Base-by-base conservation (phyloP, 306 rosid species). In the Castanospermum australe region DNA sequence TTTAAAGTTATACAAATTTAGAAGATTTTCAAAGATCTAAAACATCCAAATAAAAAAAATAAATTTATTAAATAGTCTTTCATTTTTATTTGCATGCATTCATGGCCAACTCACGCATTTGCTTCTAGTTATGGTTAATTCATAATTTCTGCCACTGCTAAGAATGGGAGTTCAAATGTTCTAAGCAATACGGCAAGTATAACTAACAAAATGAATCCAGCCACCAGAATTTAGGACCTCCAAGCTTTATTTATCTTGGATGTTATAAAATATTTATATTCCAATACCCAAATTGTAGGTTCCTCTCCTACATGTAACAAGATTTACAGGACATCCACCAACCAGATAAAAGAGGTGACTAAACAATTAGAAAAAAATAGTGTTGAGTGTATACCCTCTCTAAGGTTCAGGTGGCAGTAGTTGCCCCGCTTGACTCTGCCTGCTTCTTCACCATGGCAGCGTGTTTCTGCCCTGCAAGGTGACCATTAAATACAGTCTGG, bases 381-480 rank as follows among this genome's bases (percentile, higher is more conserved):
- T 38, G 67, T 41, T 42, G 71, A 60, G 4, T n/a, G 14, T 42
- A 33, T 76, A 35, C 5, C 52, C 39, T 63, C 14, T 36, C 33
- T 48, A 36, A 21, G 22, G 22, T 42, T 77, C 7, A 64, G 18
- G 59, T 17, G 22, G 54, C 73, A 32, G 59, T 36, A 3, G n/a
- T 55, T 82, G 45, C 61, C 8, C 20, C 63, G 38, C 3, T 67
- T 6, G 83, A 69, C 36, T 52, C 84, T 14, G 71, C 78, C 39
- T 61, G 84, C 82, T 82, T 90, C 84, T 84, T 84, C 80, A 73
- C 63, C 92, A 78, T 87, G 28, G 88, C 82, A 36, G 73, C 81
- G 18, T 92, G 97, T 71, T 89, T 92, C 62, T 92, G 91, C 8
- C 97, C 93, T 4, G 56, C 8, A n/a, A 92, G 86, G 81, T 92